phyloP scores from a whole-genome alignment of 2,329 filamentous ascomycete genomes.

The Knoxdaviesia proteae region DNA sequence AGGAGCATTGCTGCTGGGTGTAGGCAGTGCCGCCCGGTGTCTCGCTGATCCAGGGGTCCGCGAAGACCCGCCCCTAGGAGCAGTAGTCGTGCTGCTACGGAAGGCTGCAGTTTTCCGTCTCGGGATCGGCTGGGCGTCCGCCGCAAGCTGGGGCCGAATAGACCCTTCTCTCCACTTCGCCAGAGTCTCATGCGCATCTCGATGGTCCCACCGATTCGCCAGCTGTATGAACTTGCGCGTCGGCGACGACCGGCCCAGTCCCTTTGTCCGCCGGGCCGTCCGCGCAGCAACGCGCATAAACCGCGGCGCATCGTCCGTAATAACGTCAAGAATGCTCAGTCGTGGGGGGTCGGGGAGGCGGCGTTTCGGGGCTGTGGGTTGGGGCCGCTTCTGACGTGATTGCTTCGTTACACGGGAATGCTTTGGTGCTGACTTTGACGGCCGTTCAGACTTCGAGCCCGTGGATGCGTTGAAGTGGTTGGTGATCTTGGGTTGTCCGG shows the following conservation, averaged over 20 bases:
- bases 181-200: constrained; percentile 32
- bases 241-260: constrained; percentile 33
- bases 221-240: constrained; percentile 35
- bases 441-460: background rate
- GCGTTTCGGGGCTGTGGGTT: background rate
- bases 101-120: background rate
- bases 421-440: background rate
- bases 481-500: constrained; percentile 13
- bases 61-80: background rate
- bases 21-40: no score
- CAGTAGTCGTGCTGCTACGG: background rate
- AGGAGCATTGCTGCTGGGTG: no score
- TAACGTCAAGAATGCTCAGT: constrained; percentile 40
- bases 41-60: background rate
- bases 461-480: constrained; percentile 8
- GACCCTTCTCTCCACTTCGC: constrained; percentile 33
- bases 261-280: constrained; percentile 23
- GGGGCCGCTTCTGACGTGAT: background rate
- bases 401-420: background rate
- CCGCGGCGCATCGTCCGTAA: constrained; percentile 27
- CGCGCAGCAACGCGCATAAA: constrained; percentile 43
- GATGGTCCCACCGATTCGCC: constrained; percentile 37
- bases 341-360: constrained; percentile 15
- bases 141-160: constrained; percentile 13
- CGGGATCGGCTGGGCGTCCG: background rate